A percentile compares a stretch with the other conserved stretches of the same genome.
These are phyloP conservation scores for Phytophthora lateralis DNA, from an alignment of 352 stramenopile species.

Conservation along the genomic window DNA sequence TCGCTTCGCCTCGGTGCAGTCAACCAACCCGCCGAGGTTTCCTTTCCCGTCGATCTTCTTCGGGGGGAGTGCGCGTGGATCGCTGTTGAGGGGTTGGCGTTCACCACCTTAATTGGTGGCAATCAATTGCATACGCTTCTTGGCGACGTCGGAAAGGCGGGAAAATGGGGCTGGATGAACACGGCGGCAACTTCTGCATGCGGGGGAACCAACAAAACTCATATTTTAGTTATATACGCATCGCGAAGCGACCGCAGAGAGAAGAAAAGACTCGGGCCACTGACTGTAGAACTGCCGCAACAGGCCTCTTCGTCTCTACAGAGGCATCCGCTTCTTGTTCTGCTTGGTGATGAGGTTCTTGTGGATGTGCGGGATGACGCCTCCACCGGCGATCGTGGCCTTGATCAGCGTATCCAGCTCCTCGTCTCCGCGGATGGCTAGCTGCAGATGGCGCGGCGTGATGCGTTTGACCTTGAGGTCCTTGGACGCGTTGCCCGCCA, in stretches of 20 bases:
- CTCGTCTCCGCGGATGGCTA: slow-evolving; percentile 99
- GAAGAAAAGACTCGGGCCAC: slow-evolving; percentile 7
- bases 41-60: slow-evolving; percentile 28
- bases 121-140: background rate
- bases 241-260: slow-evolving; percentile 12
- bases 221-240: slow-evolving; percentile 47
- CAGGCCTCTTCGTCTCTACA: slow-evolving; percentile 55
- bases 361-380: slow-evolving; percentile 99
- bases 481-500: slow-evolving; percentile 98
- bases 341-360: slow-evolving; percentile 99
- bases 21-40: slow-evolving; percentile 9
- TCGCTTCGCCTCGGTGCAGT: background rate
- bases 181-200: background rate
- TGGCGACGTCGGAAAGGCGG: slow-evolving; percentile 17
- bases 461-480: slow-evolving; percentile 98
- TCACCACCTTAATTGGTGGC: background rate
- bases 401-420: slow-evolving; percentile 99
- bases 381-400: slow-evolving; percentile 99
- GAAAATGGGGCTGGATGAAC: slow-evolving; percentile 15
- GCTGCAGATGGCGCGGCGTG: slow-evolving; percentile 98
- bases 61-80: slow-evolving; percentile 14
- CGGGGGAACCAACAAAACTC: slow-evolving; percentile 22
- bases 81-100: slow-evolving; percentile 2
- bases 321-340: slow-evolving; percentile 85
- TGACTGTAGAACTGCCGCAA: slow-evolving; percentile 9